These are phyloP conservation scores for Syzygium jambos DNA, from an alignment of 345 rosid genomes.

Conservation along the genomic window DNA sequence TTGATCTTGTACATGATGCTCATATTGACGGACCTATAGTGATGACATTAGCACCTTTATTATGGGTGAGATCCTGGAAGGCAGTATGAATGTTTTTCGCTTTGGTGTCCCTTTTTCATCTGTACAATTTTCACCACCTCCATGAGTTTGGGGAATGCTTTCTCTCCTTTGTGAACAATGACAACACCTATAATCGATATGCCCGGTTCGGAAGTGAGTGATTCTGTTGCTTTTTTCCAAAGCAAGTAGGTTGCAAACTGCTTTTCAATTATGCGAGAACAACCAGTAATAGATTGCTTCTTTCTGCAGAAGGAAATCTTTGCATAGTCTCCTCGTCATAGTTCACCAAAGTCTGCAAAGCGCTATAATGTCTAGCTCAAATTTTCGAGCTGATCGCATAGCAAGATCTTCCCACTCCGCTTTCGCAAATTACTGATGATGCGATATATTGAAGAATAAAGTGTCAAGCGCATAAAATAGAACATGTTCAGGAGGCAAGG, in stretches of 20 bases:
- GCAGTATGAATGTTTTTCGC: neutral
- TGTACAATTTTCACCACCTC: neutral
- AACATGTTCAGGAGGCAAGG: neutral
- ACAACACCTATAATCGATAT: neutral
- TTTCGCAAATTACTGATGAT: neutral
- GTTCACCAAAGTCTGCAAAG: neutral
- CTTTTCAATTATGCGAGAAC: neutral
- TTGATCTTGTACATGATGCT: neutral
- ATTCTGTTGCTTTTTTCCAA: neutral
- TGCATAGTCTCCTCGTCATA: neutral
- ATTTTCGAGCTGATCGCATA: neutral
- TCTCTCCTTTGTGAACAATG: neutral
- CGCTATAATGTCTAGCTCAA: neutral
- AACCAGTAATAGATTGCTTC: neutral
- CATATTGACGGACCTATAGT: neutral
- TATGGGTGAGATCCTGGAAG: neutral
- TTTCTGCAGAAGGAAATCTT: neutral
- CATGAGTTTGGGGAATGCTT: neutral
- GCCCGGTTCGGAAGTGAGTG: neutral
- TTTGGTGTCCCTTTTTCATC: neutral
- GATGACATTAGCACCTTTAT: neutral
- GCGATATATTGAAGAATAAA: neutral
- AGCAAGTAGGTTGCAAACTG: neutral
- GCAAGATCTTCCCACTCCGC: neutral
- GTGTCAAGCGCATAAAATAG: neutral